phyloP scores from a whole-genome alignment of 2,329 filamentous ascomycete genomes.

The Colletotrichum orbiculare region DNA sequence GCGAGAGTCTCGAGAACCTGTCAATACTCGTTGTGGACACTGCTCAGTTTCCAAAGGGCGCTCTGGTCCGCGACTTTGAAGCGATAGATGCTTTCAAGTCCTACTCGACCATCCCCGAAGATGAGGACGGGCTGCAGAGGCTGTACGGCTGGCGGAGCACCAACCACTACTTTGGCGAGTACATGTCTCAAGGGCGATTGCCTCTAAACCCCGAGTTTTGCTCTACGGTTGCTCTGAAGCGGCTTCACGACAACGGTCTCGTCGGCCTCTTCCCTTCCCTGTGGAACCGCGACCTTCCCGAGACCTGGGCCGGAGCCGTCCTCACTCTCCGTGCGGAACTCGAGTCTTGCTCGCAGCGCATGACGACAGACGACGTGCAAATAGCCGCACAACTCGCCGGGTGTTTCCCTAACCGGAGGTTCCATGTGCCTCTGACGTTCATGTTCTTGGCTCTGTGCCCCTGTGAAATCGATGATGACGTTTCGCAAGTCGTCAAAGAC shows the following conservation, averaged over 20 bases:
- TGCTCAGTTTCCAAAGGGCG: slow-evolving; percentile 1
- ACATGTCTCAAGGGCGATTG: slow-evolving; percentile 2
- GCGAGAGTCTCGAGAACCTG: background rate
- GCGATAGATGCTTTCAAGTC: slow-evolving; percentile 2
- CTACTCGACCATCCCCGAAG: background rate
- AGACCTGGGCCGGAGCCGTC: slow-evolving; percentile 6
- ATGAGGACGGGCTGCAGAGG: background rate
- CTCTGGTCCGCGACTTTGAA: background rate
- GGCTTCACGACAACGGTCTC: background rate
- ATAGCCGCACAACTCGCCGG: background rate
- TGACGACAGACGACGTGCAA: background rate
- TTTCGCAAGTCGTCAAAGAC: background rate
- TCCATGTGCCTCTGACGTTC: background rate
- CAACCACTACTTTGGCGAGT: background rate
- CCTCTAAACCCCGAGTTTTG: background rate
- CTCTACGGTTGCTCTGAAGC: background rate
- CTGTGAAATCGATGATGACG: background rate
- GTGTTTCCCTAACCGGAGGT: accelerated
- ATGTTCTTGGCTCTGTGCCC: background rate
- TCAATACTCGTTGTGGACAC: background rate
- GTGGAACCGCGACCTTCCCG: slow-evolving; percentile 7
- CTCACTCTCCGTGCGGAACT: slow-evolving; percentile 4
- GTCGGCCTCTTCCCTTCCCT: background rate
- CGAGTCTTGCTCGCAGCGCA: background rate
- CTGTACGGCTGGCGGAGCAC: slow-evolving; percentile 6